Base-by-base conservation (phyloP, 2,329 filamentous ascomycete species). In the Colletotrichum sp. region DNA sequence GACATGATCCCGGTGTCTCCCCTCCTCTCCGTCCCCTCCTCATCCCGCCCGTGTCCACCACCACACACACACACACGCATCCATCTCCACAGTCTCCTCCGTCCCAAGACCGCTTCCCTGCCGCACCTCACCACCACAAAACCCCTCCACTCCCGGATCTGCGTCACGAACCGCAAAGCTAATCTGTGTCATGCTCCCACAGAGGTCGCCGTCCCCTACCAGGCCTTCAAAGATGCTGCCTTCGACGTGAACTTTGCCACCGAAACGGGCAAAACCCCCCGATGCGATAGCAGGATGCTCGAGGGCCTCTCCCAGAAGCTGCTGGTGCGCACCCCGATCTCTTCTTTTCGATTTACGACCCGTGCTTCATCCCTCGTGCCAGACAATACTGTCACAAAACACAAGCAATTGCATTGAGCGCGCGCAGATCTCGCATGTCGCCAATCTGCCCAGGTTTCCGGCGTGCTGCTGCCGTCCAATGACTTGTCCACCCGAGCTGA, bases 131-230 rank as follows among this genome's bases (percentile, higher is more conserved):
- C 34, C 58, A 71, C 69, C 28, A 48, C 18, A 32, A 43, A 38
- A 13, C 34, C 56, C 24, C 43, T 34, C 36, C 64, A 28, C 36
- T 12, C 48, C 52, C 61, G 62, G 21, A 38, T 66, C 62, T 55
- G 72, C 61, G 52, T 77, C 32, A 62, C 56, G 67, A 55, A 48
- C 21, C 64, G 32, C 38, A 68, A 75, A 69, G 73, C 73, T 75
- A 71, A 70, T 71, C 52, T 58, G 18, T 43, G 16, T 48, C 16
- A 12, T 18, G 38, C 26, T 71, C 48, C 15, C 26, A 10, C 58
- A 90, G 89, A 91, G 80, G 89, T 88, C 10, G 86, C 88, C 3
- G 83, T 90, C 3, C 88, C 89, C 8, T 90, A 87, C 78, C 78
- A 81, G 4, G 82, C 84, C 8, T 90, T 90, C 80, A 87, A 87